A percentile compares a stretch with the other conserved stretches of the same genome.
Evolutionary conservation across 2,329 filamentous ascomycete species (phyloP).

Genomic region (Epichloe brachyelytri): DNA sequence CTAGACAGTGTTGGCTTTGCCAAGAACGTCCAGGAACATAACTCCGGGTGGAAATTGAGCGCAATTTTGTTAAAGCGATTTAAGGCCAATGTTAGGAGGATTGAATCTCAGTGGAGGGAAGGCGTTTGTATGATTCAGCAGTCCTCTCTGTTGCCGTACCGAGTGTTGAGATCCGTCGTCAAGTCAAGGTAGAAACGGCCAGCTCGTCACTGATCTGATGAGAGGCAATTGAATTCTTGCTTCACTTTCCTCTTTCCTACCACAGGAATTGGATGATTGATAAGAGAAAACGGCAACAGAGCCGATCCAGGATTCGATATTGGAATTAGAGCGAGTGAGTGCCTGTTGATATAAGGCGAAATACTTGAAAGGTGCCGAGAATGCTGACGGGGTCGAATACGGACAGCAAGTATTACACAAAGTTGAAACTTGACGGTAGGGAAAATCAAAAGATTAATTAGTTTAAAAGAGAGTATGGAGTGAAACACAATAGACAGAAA

Average conservation of each 20-base stretch:
- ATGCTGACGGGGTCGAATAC: too few species aligned
- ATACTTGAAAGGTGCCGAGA: not conserved
- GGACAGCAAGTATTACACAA: too few species aligned
- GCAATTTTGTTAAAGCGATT: not conserved
- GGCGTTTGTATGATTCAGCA: not conserved
- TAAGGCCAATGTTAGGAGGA: not conserved
- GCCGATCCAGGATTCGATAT: too few species aligned
- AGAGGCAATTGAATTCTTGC: too few species aligned
- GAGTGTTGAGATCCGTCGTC: not conserved
- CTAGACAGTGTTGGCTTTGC: constrained; percentile 1
- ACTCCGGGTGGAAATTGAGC: not conserved
- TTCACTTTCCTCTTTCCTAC: too few species aligned
- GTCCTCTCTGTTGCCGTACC: not conserved
- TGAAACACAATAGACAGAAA: not conserved
- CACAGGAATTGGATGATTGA: too few species aligned
- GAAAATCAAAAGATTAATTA: not conserved
- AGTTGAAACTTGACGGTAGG: too few species aligned
- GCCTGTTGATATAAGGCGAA: not conserved
- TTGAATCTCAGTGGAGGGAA: not conserved
- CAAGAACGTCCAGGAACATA: not conserved
- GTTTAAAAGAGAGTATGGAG: not conserved
- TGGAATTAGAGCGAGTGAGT: too few species aligned
- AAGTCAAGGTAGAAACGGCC: too few species aligned
- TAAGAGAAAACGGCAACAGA: too few species aligned
- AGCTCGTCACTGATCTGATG: too few species aligned